A percentile compares a stretch with the other conserved stretches of the same genome.
phyloP scores from a whole-genome alignment of 257 asterid genomes.

The Jacaranda mimosifolia region DNA sequence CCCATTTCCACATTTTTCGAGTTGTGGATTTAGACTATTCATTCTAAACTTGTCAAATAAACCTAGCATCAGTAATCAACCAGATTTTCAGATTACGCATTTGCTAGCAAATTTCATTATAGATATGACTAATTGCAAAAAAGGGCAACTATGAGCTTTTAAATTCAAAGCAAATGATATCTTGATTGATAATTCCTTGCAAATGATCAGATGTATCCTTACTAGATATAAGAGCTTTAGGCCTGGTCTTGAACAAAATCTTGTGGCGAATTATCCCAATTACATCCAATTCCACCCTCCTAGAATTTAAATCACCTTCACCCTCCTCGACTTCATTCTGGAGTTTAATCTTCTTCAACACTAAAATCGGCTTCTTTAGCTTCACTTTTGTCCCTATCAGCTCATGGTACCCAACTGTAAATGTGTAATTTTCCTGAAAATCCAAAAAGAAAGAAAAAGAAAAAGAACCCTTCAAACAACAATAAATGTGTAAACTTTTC shows the following conservation, averaged over 20 bases:
- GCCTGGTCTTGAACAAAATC: slow-evolving; percentile 91
- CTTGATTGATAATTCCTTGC: background rate
- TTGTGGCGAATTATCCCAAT: slow-evolving; percentile 81
- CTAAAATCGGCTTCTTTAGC: slow-evolving; percentile 87
- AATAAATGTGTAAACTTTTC: background rate
- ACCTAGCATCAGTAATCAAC: slow-evolving; percentile 14
- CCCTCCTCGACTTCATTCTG: slow-evolving; percentile 42
- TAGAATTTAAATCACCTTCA: slow-evolving; percentile 35
- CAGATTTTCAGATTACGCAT: background rate
- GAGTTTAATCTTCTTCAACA: slow-evolving; percentile 75
- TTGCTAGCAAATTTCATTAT: background rate
- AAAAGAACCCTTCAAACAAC: slow-evolving; percentile 5
- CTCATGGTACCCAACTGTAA: slow-evolving; percentile 93
- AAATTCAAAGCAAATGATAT: background rate
- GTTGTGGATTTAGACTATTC: background rate
- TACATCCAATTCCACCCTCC: slow-evolving; percentile 70
- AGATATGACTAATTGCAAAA: background rate
- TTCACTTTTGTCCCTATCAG: slow-evolving; percentile 76
- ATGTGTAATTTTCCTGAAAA: slow-evolving; percentile 79
- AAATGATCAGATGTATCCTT: slow-evolving; percentile 32
- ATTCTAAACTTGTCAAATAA: background rate
- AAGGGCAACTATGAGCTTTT: background rate
- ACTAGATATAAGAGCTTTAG: slow-evolving; percentile 90
- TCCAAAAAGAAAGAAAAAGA: background rate
- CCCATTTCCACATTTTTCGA: background rate